Evolutionary conservation across 495 filamentous ascomycete genomes (phyloP).

Genomic region (Neurospora cerealis): DNA sequence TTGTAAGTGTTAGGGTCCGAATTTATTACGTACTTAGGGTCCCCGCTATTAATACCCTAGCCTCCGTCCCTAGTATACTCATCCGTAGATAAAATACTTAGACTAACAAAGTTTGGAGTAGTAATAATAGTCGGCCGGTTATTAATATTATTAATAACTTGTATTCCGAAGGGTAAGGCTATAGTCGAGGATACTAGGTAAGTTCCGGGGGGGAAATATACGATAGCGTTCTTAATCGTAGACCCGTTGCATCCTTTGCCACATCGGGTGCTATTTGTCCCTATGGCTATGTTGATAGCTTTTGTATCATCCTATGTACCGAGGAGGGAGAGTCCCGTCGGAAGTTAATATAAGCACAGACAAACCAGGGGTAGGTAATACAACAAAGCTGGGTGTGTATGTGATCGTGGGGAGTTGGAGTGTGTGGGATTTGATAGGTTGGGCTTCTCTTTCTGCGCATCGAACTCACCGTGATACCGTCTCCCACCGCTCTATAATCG

Average conservation of each 20-base stretch:
- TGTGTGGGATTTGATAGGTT: too few relatives aligned
- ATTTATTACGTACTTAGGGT: too few relatives aligned
- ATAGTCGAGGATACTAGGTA: conserved; percentile 56
- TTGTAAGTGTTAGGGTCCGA: too few relatives aligned
- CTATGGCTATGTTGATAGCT: conserved; percentile 71
- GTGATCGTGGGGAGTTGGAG: too few relatives aligned
- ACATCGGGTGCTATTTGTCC: conserved; percentile 57
- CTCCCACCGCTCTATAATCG: conserved; percentile 50
- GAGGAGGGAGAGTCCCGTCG: too few relatives aligned
- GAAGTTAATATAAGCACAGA: too few relatives aligned
- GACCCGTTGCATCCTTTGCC: conserved; percentile 64
- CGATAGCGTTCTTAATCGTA: conserved; percentile 57
- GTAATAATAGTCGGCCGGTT: conserved; percentile 65
- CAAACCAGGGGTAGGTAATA: too few relatives aligned
- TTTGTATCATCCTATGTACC: conserved; percentile 52
- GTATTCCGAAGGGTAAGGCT: conserved; percentile 59
- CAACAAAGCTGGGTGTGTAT: too few relatives aligned
- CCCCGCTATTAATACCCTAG: not conserved
- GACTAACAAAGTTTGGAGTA: conserved; percentile 55
- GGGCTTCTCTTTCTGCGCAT: too few relatives aligned
- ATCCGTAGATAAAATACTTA: conserved; percentile 75
- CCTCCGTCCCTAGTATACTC: conserved; percentile 48
- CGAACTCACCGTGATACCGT: conserved; percentile 43
- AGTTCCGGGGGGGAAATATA: conserved; percentile 67
- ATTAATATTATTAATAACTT: conserved; percentile 59